phyloP scores from a whole-genome alignment of 139 green algal genomes.

The Pycnococcus provasolii region DNA sequence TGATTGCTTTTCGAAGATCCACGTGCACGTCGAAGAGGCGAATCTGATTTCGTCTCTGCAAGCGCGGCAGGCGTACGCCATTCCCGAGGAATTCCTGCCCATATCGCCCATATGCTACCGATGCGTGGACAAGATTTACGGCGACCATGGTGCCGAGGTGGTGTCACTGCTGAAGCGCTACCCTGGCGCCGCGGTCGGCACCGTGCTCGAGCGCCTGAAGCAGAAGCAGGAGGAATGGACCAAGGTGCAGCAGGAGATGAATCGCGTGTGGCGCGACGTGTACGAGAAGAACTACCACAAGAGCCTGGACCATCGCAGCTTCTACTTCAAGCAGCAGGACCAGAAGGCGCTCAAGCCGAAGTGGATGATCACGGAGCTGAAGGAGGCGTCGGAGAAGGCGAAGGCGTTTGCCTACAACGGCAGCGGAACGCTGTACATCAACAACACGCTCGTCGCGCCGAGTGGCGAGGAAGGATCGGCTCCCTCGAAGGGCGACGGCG shows the following conservation, averaged over 20 bases:
- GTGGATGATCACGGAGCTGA: slow-evolving; percentile 74
- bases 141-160: slow-evolving; percentile 43
- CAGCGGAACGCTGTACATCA: neutral
- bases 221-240: slow-evolving; percentile 90
- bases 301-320: slow-evolving; percentile 89
- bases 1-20: too few species aligned
- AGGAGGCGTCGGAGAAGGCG: slow-evolving; percentile 67
- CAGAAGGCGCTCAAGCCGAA: slow-evolving; percentile 86
- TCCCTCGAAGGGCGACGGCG: slow-evolving; percentile 32
- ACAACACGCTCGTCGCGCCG: too few species aligned
- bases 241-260: slow-evolving; percentile 39
- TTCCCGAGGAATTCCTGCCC: neutral
- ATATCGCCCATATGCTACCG: slow-evolving; percentile 28
- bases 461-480: neutral
- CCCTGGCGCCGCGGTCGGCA: slow-evolving; percentile 66
- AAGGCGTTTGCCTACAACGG: slow-evolving; percentile 8
- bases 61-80: too few species aligned
- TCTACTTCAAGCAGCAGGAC: slow-evolving; percentile 99
- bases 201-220: slow-evolving; percentile 72
- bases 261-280: slow-evolving; percentile 66
- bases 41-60: too few species aligned
- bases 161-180: slow-evolving; percentile 76
- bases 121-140: slow-evolving; percentile 79
- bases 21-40: too few species aligned
- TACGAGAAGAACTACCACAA: slow-evolving; percentile 97